A percentile compares a stretch with the other conserved stretches of the same genome.
phyloP scores from a whole-genome alignment of 192 early-diverging fungal genomes.

The Podila epicladia region DNA sequence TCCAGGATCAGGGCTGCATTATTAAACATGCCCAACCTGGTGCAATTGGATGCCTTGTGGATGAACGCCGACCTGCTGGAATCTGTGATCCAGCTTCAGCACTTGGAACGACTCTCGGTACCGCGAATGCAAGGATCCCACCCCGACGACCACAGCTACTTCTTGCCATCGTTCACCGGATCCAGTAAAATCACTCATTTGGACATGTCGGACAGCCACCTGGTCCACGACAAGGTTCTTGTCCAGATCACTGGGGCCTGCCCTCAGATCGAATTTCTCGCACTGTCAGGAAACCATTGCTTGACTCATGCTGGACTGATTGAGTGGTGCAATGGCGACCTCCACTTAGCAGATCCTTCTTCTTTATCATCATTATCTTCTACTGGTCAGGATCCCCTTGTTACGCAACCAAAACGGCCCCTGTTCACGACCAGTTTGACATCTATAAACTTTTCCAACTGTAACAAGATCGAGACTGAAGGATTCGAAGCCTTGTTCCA shows the following conservation, averaged over 20 bases:
- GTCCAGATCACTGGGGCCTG: conserved; percentile 19
- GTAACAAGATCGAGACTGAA: conserved; percentile 14
- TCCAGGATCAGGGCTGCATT: conserved; percentile 7
- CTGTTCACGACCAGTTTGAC: conserved; percentile 14
- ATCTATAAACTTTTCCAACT: conserved; percentile 28
- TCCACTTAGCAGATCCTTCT: not conserved
- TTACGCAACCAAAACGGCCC: not conserved
- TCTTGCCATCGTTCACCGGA: conserved; percentile 22
- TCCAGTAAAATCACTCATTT: conserved; percentile 14
- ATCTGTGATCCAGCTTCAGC: conserved; percentile 18
- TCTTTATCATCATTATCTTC: not conserved
- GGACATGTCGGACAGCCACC: conserved; percentile 18
- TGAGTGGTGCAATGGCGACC: conserved; percentile 14
- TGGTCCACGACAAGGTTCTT: conserved; percentile 17
- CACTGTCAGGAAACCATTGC: conserved; percentile 16
- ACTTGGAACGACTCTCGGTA: conserved; percentile 27
- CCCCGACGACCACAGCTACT: conserved; percentile 20
- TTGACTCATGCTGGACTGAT: conserved; percentile 24
- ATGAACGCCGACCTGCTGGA: conserved; percentile 33
- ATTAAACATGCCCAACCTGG: conserved; percentile 18
- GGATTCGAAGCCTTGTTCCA: conserved; percentile 27
- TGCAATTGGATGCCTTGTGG: conserved; percentile 29
- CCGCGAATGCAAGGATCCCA: conserved; percentile 34
- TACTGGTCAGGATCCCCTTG: not conserved
- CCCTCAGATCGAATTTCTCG: conserved; percentile 15